These are phyloP conservation scores for Beauveria brongniartii DNA, from an alignment of 2,329 filamentous ascomycete species.

Conservation along the genomic window DNA sequence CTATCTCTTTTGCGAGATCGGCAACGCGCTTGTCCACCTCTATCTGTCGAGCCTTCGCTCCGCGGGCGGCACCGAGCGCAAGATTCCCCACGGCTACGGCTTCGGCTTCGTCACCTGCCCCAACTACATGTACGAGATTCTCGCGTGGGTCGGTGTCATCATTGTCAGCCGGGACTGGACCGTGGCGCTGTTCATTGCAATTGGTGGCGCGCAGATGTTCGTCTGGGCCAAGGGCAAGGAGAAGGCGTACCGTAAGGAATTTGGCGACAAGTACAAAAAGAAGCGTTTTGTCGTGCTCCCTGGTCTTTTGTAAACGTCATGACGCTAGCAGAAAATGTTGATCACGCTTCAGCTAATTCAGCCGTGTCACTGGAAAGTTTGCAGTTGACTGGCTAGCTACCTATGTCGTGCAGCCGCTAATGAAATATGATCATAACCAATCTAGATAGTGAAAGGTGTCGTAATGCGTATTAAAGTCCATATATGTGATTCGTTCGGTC, in stretches of 20 bases:
- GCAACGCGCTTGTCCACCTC: conserved; percentile 73
- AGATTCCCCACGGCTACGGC: conserved; percentile 78
- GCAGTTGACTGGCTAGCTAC: neutral
- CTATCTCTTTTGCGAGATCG: conserved; percentile 69
- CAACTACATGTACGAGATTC: conserved; percentile 90
- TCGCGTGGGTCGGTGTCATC: conserved; percentile 79
- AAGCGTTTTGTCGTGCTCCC: conserved; percentile 83
- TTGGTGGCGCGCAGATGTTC: conserved; percentile 73
- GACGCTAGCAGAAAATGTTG: neutral
- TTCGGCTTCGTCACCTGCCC: conserved; percentile 87
- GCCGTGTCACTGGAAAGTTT: neutral
- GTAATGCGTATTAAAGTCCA: neutral
- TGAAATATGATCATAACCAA: neutral
- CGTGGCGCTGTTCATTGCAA: conserved; percentile 65
- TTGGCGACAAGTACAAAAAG: conserved; percentile 89
- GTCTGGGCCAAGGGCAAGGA: conserved; percentile 90
- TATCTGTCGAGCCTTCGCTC: conserved; percentile 71
- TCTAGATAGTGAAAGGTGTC: neutral
- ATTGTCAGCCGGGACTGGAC: conserved; percentile 72
- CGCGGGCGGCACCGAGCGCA: conserved; percentile 73
- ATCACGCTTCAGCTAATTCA: neutral
- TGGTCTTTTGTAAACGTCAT: conserved; percentile 53
- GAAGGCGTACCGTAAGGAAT: conserved; percentile 78
- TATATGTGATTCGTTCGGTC: neutral
- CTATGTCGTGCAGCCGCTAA: neutral